Conservation (phyloP, 306 rosid genomes). For the Delonix regia region DNA sequence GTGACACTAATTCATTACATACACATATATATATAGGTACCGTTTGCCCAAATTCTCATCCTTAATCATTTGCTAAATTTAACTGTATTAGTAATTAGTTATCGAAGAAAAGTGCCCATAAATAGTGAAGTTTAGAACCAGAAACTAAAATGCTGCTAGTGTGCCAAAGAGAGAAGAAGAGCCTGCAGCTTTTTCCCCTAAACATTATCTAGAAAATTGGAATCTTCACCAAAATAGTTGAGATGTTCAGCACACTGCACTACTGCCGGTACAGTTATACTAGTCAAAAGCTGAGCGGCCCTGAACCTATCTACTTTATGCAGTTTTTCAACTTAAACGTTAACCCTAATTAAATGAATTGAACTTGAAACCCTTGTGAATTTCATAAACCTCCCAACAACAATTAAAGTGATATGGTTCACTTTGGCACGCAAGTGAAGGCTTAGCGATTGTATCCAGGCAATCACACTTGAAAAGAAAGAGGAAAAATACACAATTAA, state of each 20-base stretch:
- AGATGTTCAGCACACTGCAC: conserved; percentile 36
- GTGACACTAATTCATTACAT: not conserved
- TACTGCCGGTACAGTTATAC: not conserved
- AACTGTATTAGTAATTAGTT: not conserved
- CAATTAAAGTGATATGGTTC: conserved; percentile 15
- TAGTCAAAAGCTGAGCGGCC: conserved; percentile 39
- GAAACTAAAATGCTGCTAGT: not conserved
- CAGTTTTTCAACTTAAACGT: conserved; percentile 25
- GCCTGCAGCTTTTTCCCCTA: conserved; percentile 4
- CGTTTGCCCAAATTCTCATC: not conserved
- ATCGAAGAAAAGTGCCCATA: not conserved
- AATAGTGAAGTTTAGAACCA: not conserved
- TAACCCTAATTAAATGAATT: conserved; percentile 34
- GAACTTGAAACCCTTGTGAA: not conserved
- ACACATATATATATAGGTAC: not conserved
- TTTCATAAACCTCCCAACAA: conserved; percentile 6
- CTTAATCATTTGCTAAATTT: not conserved
- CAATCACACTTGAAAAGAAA: not conserved
- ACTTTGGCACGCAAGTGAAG: not conserved
- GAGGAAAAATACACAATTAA: not conserved
- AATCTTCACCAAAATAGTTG: conserved; percentile 56
- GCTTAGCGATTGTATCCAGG: not conserved
- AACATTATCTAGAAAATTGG: conserved; percentile 37
- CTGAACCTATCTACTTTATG: conserved; percentile 22
- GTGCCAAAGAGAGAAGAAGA: conserved; percentile 2